A percentile compares a stretch with the other conserved stretches of the same genome.
Conservation (phyloP, 78 protist species). For the Dictyostelium firmibasis region DNA sequence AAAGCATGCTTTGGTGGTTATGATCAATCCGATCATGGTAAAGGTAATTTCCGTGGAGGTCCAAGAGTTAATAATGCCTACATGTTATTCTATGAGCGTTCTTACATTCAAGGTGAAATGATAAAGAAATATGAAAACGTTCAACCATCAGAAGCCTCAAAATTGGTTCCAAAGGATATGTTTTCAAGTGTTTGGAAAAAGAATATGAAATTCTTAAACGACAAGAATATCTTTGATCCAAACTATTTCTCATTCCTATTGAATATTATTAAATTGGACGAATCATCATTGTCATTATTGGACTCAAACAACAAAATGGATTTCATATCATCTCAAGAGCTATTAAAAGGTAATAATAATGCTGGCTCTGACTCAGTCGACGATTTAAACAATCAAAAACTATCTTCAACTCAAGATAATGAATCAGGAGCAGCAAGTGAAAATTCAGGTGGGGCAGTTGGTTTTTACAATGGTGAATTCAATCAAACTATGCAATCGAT, state of each 20-base stretch:
- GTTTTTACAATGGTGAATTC: neutral
- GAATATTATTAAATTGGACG: constrained; percentile 9
- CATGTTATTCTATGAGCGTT: constrained; percentile 82
- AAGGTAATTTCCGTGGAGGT: neutral
- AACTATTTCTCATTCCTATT: constrained; percentile 66
- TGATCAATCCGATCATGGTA: constrained; percentile 39
- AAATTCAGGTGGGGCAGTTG: neutral
- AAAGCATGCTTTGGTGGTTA: constrained; percentile 83
- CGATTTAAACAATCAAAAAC: neutral
- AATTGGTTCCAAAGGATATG: constrained; percentile 71
- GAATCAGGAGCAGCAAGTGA: neutral
- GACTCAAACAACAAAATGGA: neutral
- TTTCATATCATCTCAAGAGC: constrained; percentile 5
- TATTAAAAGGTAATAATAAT: neutral
- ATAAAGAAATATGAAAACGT: constrained; percentile 24
- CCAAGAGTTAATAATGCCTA: constrained; percentile 78
- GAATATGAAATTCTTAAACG: constrained; percentile 83
- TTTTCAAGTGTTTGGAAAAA: constrained; percentile 75
- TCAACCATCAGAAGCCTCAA: neutral
- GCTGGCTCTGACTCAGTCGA: neutral
- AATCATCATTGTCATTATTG: neutral
- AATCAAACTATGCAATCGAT: constrained; percentile 47
- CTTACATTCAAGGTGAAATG: neutral
- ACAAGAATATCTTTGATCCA: constrained; percentile 82
- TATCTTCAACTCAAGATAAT: neutral